Evolutionary conservation across 2,329 filamentous ascomycete genomes (phyloP), one percentile per base, ranked within the genome.

Genomic region (Colletotrichum echinochloae): DNA sequence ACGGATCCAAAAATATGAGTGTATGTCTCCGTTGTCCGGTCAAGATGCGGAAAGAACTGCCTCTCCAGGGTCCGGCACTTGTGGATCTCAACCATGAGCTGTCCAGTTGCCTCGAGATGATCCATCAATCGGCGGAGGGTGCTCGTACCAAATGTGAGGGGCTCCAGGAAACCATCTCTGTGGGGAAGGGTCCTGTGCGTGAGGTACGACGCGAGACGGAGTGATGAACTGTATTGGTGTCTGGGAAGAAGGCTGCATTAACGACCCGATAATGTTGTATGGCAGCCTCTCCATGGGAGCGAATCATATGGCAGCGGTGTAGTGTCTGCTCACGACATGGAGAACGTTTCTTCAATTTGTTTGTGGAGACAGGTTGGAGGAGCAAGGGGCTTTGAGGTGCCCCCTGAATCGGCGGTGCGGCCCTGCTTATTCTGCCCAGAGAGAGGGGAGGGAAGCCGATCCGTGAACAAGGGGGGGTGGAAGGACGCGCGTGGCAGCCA

Each of bases 321-420:
- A 33, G 37, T 26, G n/a, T 60, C 33, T 16, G 46, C 6, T 41
- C 46, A 57, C 52, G 35, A 52, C 12, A 30, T 65, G 33, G 37
- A 66, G 35, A 46, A 35, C 46, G 39, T 44, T 60, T 69, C 67
- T 70, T 61, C 37, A 61, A 44, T 9, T 60, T 26, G 41, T 33
- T 44, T 60, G 63, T 49, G 48, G 62, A 51, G 56, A 54, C 35
- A 49, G 30, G 23, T 55, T 57, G 56, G 44, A 61, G 41, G 52
- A 61, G 51, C 39, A 48, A 49, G 56, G 48, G 33, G 48, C 18
- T 35, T 35, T 55, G 14, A 55, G 66, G 49, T 56, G 49, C 39
- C 60, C 63, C 67, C 67, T 67, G 49, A 63, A 70, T 66, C 67
- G 56, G 56, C 63, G 63, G 63, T 51, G 56, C 63, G 63, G 64